Evolutionary conservation across 2,329 filamentous ascomycete genomes (phyloP), one percentile per base, ranked within the genome.

Genomic region (Thielaviopsis populi): DNA sequence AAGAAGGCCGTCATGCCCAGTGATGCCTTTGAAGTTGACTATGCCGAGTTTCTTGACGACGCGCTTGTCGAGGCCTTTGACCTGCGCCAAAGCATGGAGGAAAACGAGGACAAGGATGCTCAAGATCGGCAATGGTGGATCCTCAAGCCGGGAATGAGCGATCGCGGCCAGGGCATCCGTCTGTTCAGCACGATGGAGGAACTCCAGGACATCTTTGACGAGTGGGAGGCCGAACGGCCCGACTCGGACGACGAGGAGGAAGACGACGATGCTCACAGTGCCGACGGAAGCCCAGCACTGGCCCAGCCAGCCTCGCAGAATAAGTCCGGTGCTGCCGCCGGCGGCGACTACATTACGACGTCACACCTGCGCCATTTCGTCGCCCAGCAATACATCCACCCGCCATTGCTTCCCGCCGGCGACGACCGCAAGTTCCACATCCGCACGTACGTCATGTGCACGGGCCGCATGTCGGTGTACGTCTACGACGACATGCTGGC

Each of bases 111-210:
- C 13, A 66, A 65, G 2, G 68, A 69, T 1, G 68, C 64, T 0
- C 67, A 74, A 37, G 75, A 80, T 50, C 80, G 81, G 66, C 84
- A 95, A 72, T 99, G 92, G 92, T 99, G 94, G 94, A 97, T 99
- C 68, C 74, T 99, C 66, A 99, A 99, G 75, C 92, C 94, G 0
- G 88, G 92, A 8, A 97, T 99, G 94, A 96, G 90, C 73, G 94
- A 99, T 72, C 83, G 92, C 27, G 94, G 92, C 0, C 91, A 96
- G 72, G 94, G 94, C 0, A 96, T 99, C 65, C 78, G 89, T 46
- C 77, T 99, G 0, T 99, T 99, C 73, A 88, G 84, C 69, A 89
- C 84, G 1, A 88, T 94, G 77, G 84, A 86, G 64, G 86, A 95
- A 71, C 76, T 99, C n/a, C 86, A 87, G 66, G 80, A 72, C 15